A percentile compares a stretch with the other conserved stretches of the same genome.
Evolutionary conservation across 352 stramenopile species (phyloP).

Genomic region (Blastocystis sp.): DNA sequence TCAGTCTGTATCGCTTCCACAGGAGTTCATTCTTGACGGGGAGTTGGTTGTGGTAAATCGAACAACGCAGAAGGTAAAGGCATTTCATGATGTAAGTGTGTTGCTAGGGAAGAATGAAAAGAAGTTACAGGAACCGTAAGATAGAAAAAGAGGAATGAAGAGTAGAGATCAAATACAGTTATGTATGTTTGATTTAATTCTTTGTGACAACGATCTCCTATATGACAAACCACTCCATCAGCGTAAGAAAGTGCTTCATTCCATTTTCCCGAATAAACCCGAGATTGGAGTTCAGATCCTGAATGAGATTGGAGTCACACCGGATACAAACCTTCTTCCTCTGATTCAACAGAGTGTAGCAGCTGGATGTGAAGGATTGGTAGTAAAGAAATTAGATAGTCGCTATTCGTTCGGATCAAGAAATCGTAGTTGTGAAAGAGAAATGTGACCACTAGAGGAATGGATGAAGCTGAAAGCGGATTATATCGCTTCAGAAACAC

Average conservation of each 20-base stretch:
- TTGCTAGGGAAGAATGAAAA: conserved; percentile 24
- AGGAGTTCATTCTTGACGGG: conserved; percentile 23
- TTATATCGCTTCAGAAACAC: neutral
- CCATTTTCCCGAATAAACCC: neutral
- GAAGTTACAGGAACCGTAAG: neutral
- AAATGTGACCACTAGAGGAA: conserved; percentile 1
- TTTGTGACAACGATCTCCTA: neutral
- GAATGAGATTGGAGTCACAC: neutral
- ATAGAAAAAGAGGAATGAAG: neutral
- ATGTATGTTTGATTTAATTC: conserved; percentile 31
- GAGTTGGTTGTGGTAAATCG: conserved; percentile 21
- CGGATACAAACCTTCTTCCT: neutral
- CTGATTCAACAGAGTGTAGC: neutral
- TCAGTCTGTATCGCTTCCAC: neutral
- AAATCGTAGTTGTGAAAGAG: neutral
- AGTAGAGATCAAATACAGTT: neutral
- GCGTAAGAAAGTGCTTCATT: neutral
- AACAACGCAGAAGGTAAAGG: neutral
- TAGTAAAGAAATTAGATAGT: neutral
- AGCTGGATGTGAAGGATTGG: conserved; percentile 14
- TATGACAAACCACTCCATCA: neutral
- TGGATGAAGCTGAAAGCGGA: conserved; percentile 58
- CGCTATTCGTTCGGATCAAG: neutral
- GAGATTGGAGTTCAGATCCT: neutral
- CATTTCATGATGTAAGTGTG: conserved; percentile 13